Evolutionary conservation across 73 alveolate species (phyloP), one percentile per base, ranked within the genome.

Genomic region (Stentor roeselii): DNA sequence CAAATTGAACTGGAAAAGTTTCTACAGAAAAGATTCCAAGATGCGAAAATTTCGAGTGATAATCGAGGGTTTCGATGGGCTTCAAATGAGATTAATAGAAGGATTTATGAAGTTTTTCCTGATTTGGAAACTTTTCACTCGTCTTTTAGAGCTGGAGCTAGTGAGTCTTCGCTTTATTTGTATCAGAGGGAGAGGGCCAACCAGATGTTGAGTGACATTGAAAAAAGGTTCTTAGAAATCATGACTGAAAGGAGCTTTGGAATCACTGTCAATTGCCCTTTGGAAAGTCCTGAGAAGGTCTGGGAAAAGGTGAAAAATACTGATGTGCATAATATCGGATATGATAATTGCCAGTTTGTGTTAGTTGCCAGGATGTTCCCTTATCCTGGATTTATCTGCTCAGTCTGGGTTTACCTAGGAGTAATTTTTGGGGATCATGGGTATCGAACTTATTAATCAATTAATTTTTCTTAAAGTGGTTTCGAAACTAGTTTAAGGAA

Each of bases 221-320:
- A 88, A 84, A 82, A 88, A 38, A 41, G 77, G 42, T 75, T 76
- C 27, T 41, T 42, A 2, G 84, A 86, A 83, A 92, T 90, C 6
- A 78, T 85, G 60, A 96, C 93, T 59, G 87, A 82, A 67, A 86
- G 92, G 60, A 84, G 91, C 61, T 95, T 93, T 92, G 99, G 99
- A 39, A 92, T 96, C 91, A 98, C 99, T 1, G 88, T 97, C 27
- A 96, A 97, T 82, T 78, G 86, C 36, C 82, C 98, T 0, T 97
- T 88, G 82, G 92, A 94, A 3, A 88, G 95, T 15, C 78, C 90
- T 76, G 93, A 86, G 60, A 87, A 90, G 86, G 90, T 96, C 15
- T 97, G 99, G 99, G 98, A 95, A 90, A 98, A 95, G 88, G 94
- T 97, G 39, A 93, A 96, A 89, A 92, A 93, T 59, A 97, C 99